A percentile compares a stretch with the other conserved stretches of the same genome.
Conservation (phyloP, 2,329 filamentous ascomycete species). For the Ophiostoma sp. region DNA sequence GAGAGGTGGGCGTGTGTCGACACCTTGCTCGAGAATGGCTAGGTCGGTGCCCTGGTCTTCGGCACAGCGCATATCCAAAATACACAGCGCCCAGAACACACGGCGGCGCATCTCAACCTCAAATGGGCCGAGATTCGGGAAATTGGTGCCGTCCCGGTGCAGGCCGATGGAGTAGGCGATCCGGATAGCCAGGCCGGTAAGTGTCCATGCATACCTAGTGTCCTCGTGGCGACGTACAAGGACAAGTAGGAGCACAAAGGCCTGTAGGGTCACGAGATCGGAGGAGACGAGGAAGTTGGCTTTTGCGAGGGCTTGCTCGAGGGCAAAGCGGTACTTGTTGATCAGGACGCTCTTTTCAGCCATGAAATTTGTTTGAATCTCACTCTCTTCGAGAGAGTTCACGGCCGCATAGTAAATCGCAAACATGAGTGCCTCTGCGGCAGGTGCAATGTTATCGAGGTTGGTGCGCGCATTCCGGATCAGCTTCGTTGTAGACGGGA, state of each 20-base stretch:
- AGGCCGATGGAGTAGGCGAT: constrained; percentile 52
- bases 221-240: constrained; percentile 49
- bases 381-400: constrained; percentile 55
- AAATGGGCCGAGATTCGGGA: constrained; percentile 51
- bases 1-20: constrained; percentile 50
- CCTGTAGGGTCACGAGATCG: constrained; percentile 56
- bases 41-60: constrained; percentile 54
- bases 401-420: constrained; percentile 56
- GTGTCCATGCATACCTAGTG: constrained; percentile 55
- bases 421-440: constrained; percentile 59
- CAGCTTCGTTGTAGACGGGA: constrained; percentile 41
- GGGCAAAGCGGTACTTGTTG: constrained; percentile 48
- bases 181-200: constrained; percentile 57
- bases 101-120: constrained; percentile 59
- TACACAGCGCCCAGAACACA: constrained; percentile 57
- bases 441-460: constrained; percentile 51
- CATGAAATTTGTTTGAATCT: constrained; percentile 50
- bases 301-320: constrained; percentile 56
- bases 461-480: constrained; percentile 48
- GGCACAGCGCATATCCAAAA: constrained; percentile 55
- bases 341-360: constrained; percentile 43
- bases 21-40: constrained; percentile 42
- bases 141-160: constrained; percentile 52
- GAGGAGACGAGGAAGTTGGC: constrained; percentile 57
- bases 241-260: constrained; percentile 55